These are phyloP conservation scores for Simplicillium sp. DNA, from an alignment of 2,329 filamentous ascomycete genomes.

Conservation along the genomic window DNA sequence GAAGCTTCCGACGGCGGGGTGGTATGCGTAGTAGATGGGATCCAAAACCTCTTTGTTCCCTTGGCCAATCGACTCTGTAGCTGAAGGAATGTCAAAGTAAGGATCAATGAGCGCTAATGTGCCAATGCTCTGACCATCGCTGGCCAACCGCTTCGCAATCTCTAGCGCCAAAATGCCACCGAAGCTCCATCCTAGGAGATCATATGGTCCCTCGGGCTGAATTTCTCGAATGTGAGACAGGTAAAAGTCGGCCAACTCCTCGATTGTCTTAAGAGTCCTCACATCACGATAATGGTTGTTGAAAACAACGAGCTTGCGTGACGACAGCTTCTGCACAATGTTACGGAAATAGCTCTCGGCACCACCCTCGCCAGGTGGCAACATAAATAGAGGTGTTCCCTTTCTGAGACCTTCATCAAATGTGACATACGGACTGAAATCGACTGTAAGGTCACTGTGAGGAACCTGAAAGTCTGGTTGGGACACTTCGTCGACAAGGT, in stretches of 20 bases:
- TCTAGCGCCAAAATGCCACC: not conserved
- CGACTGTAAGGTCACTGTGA: not conserved
- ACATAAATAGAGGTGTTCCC: slow-evolving; percentile 1
- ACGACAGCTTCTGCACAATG: not conserved
- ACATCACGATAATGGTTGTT: slow-evolving; percentile 2
- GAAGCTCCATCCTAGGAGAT: slow-evolving; percentile 3
- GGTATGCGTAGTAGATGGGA: too few relatives aligned
- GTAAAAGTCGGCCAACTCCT: not conserved
- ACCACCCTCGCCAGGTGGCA: slow-evolving; percentile 3
- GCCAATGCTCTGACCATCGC: too few relatives aligned
- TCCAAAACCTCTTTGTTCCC: too few relatives aligned
- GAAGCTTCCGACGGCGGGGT: too few relatives aligned
- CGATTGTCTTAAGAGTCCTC: slow-evolving; percentile 1
- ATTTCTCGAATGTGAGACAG: not conserved
- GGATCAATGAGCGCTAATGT: too few relatives aligned
- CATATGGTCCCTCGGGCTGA: slow-evolving; percentile 1
- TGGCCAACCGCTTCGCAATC: too few relatives aligned
- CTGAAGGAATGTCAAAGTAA: too few relatives aligned
- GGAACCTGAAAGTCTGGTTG: not conserved
- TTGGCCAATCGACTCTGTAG: too few relatives aligned
- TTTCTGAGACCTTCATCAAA: not conserved
- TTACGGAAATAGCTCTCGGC: slow-evolving; percentile 4
- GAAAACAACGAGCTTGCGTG: slow-evolving; percentile 1
- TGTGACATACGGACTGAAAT: not conserved
- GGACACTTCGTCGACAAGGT: too few relatives aligned